phyloP scores from a whole-genome alignment of 208 protist genomes.

The Wallacemonas sp. region DNA sequence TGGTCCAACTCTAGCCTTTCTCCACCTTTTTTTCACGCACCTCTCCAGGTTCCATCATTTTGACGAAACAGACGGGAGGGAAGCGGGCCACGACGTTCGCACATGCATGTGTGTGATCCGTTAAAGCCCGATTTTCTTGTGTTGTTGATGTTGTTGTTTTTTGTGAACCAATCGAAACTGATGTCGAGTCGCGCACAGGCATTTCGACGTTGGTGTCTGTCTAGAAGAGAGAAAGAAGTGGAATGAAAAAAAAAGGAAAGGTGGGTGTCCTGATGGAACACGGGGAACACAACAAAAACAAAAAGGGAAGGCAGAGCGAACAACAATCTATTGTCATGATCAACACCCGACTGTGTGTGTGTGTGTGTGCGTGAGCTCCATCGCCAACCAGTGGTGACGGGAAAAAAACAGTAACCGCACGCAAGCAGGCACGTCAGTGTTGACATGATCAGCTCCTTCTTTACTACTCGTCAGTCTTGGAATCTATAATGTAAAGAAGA shows the following conservation, averaged over 20 bases:
- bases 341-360: too few relatives aligned
- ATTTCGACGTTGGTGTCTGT: neutral
- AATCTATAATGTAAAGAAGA: too few relatives aligned
- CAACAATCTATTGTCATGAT: too few relatives aligned
- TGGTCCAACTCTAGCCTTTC: too few relatives aligned
- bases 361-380: too few relatives aligned
- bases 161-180: neutral
- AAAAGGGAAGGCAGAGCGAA: neutral
- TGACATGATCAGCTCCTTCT: too few relatives aligned
- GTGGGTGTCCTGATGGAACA: neutral
- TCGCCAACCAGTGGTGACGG: too few relatives aligned
- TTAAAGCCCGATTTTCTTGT: neutral
- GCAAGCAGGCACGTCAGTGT: neutral
- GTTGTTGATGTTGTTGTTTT: neutral
- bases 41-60: too few relatives aligned
- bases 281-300: constrained; percentile 1
- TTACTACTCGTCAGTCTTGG: too few relatives aligned
- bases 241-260: constrained; percentile 18
- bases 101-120: neutral
- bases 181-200: neutral
- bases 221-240: constrained; percentile 4
- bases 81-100: neutral
- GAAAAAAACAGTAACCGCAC: too few relatives aligned
- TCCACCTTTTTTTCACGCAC: too few relatives aligned
- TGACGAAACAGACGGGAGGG: neutral